Conservation (phyloP, 2,329 filamentous ascomycete genomes). For the Exophiala lecanii-corni region DNA sequence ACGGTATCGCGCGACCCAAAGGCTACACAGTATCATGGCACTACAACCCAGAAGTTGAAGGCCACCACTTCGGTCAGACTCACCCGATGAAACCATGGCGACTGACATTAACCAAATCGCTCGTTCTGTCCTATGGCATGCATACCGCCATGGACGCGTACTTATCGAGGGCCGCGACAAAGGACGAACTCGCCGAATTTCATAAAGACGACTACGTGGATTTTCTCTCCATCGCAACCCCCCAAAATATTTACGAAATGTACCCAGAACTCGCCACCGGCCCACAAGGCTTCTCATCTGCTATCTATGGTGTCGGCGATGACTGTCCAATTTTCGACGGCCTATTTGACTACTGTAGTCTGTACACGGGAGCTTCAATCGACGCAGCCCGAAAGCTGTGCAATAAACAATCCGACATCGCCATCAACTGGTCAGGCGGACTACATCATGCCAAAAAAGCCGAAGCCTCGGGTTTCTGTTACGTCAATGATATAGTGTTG, state of each 20-base stretch:
- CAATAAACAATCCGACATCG: conserved; percentile 84
- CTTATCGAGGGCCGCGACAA: conserved; percentile 74
- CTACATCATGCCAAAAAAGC: conserved; percentile 94
- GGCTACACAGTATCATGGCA: conserved; percentile 94
- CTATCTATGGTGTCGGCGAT: conserved; percentile 81
- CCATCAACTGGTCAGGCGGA: conserved; percentile 95
- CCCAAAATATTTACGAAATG: conserved; percentile 62
- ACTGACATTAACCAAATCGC: conserved; percentile 86
- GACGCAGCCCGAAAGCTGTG: conserved; percentile 87
- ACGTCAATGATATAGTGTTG: conserved; percentile 97
- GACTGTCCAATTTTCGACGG: conserved; percentile 97
- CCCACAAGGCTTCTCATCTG: conserved; percentile 28
- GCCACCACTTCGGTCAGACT: conserved; percentile 92
- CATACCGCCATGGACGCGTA: conserved; percentile 96
- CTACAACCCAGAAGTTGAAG: conserved; percentile 89
- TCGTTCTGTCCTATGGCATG: conserved; percentile 92
- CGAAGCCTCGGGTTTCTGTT: conserved; percentile 94
- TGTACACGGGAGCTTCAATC: conserved; percentile 85
- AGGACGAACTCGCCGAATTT: conserved; percentile 81
- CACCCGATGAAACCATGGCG: conserved; percentile 99
- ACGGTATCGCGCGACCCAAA: conserved; percentile 72
- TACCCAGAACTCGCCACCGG: conserved; percentile 25
- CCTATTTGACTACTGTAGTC: conserved; percentile 88
- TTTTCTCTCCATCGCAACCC: conserved; percentile 70
- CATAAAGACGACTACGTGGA: conserved; percentile 87